These are phyloP conservation scores for Lignosus rhinocerotis DNA, from an alignment of 1,284 basidiomycete species.

Conservation along the genomic window DNA sequence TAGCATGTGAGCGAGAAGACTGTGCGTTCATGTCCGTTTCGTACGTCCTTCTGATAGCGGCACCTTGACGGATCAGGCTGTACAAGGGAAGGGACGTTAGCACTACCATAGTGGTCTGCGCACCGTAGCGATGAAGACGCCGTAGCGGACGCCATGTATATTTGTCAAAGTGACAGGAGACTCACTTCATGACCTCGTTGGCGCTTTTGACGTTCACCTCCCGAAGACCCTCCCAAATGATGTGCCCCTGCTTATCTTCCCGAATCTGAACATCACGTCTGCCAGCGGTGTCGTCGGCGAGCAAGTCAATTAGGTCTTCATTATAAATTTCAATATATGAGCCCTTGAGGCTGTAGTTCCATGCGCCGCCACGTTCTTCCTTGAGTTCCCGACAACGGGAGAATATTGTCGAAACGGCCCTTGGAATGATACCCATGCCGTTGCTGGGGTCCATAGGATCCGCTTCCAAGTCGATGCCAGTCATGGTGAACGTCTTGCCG, in stretches of 20 bases:
- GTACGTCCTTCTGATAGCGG: conserved; percentile 89
- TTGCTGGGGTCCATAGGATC: conserved; percentile 75
- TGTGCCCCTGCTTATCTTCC: conserved; percentile 95
- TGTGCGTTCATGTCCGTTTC: conserved; percentile 99
- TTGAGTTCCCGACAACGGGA: conserved; percentile 73
- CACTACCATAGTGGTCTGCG: not conserved
- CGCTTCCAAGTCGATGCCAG: conserved; percentile 83
- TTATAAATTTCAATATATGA: conserved; percentile 98
- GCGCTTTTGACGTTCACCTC: conserved; percentile 86
- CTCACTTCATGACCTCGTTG: conserved; percentile 89
- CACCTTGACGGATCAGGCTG: conserved; percentile 84
- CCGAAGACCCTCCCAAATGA: conserved; percentile 94
- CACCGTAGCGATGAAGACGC: not conserved
- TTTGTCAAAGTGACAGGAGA: conserved; percentile 20
- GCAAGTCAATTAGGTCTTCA: conserved; percentile 91
- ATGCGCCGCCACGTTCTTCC: conserved; percentile 69
- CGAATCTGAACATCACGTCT: conserved; percentile 91
- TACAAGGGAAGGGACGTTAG: not conserved
- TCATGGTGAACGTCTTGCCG: conserved; percentile 98
- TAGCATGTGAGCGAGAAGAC: conserved; percentile 96
- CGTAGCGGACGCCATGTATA: too few species aligned
- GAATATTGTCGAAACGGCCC: conserved; percentile 93
- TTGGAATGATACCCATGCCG: conserved; percentile 92
- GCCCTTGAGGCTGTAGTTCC: conserved; percentile 77
- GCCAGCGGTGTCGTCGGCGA: conserved; percentile 69